phyloP scores from a whole-genome alignment of 331 rosid genomes.

The Quercus phellos region DNA sequence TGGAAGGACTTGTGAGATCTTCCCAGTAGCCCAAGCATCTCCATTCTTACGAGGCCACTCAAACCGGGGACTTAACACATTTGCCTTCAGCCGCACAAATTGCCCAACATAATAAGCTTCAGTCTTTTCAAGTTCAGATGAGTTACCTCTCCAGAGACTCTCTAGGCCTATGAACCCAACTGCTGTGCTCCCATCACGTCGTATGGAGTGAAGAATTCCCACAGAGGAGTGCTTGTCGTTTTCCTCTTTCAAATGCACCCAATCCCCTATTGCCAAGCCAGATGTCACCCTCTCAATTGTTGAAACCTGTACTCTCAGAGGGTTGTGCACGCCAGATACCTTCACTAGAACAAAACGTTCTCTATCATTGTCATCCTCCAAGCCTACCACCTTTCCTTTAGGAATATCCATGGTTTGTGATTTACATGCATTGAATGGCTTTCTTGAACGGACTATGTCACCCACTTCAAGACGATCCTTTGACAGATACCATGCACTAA shows the following conservation, averaged over 20 bases:
- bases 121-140: slow-evolving; percentile 22
- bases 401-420: slow-evolving; percentile 29
- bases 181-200: slow-evolving; percentile 30
- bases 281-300: slow-evolving; percentile 33
- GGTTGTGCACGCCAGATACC: slow-evolving; percentile 25
- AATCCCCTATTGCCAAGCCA: slow-evolving; percentile 29
- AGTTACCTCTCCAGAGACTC: slow-evolving; percentile 32
- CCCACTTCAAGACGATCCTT: slow-evolving; percentile 34
- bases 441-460: slow-evolving; percentile 37
- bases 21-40: slow-evolving; percentile 35
- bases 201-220: slow-evolving; percentile 36
- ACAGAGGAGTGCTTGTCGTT: slow-evolving; percentile 26
- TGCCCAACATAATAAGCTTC: slow-evolving; percentile 26
- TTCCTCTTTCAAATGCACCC: slow-evolving; percentile 34
- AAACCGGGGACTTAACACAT: slow-evolving; percentile 28
- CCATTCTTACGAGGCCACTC: slow-evolving; percentile 34
- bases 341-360: slow-evolving; percentile 31
- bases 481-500: slow-evolving; percentile 30
- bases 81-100: slow-evolving; percentile 34
- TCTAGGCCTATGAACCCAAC: slow-evolving; percentile 40
- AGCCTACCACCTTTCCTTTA: slow-evolving; percentile 31
- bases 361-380: slow-evolving; percentile 24
- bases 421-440: slow-evolving; percentile 24
- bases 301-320: slow-evolving; percentile 27
- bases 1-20: slow-evolving; percentile 34